Base-by-base conservation (phyloP, 2,329 filamentous ascomycete genomes). In the Xylaria sp. region DNA sequence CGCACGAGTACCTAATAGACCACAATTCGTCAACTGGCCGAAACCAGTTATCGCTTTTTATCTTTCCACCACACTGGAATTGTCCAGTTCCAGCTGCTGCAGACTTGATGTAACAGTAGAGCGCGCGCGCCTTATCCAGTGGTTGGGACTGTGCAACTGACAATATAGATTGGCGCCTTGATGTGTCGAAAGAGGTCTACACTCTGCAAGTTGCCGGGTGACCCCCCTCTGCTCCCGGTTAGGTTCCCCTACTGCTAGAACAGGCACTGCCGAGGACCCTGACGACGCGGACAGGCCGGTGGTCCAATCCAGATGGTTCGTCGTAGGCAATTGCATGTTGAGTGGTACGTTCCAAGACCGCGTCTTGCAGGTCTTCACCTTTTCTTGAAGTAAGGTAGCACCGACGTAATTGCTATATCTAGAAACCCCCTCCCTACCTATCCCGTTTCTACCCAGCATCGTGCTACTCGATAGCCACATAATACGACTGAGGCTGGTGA, bases 61-160 rank as follows among this genome's bases (percentile, higher is more conserved):
- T 60, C 35, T 58, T 54, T 58, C 60, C 60, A 60, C 60, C 58
- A 61, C 51, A 60, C 16, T 69, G 60, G 60, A 65, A 54, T 50
- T 60, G 51, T 55, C 54, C 48, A 35, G 62, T 47, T 60, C 60
- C 60, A 65, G 53, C 59, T 47, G 61, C 68, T 63, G 68, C 60
- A 25, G 60, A 58, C 23, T 25, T 57, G 63, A 68, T 66, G 68
- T 44, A 60, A 63, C 62, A 54, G 16, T 57, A 63, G 47, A 40
- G 18, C 54, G 44, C 55, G 67, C 66, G 54, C 42, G 65, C 63
- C 68, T 65, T 64, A 69, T 72, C 63, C 55, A 69, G 63, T 72
- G 65, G 65, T 65, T 69, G 58, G 68, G 47, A 57, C 58, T 69
- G 68, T 29, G 60, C 70, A 48, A 63, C 54, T 40, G 48, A 66